Evolutionary conservation across 768 basidiomycete species (phyloP), one percentile per base, ranked within the genome.

Genomic region (Suillus weaverae): DNA sequence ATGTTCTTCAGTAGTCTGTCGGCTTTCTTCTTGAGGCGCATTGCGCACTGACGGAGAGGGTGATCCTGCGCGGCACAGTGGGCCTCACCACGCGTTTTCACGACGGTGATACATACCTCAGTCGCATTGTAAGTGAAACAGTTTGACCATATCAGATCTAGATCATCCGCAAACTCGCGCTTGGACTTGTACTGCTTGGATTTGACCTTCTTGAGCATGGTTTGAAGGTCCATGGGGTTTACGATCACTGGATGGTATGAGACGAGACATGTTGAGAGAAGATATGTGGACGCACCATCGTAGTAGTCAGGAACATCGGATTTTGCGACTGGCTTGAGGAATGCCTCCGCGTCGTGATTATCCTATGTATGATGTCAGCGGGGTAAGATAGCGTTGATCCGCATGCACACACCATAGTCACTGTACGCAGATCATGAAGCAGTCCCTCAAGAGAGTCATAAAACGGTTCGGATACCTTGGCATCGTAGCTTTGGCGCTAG

Each of bases 81-180:
- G 26, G 39, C 13, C 57, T 60, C 18, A 30, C 18, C n/a, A 11
- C 11, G 30, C 30, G 66, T 30, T 64, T 54, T 22, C 54, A 32
- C 9, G 50, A 30, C 16, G 33, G n/a, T 32, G 63, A 53, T n/a
- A 83, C 90, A 66, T 69, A 94, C 96, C 81, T 95, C 91, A 13
- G 89, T 85, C 20, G 92, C 89, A 76, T 99, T 99, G 76, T 99
- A 99, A 6, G 85, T 88, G 67, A 90, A 85, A 77, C 97, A 98
- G 69, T 99, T 99, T 54, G 88, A 87, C 97, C 97, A 99, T 69
- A 99, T 98, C 66, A 98, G 86, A 69, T 97, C 93, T 50, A 99
- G 81, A 78, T 99, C 97, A 65, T 92, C 90, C 67, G 90, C 90
- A 78, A 99, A 99, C 71, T 96, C 92, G 68, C 87, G 83, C 79